These are phyloP conservation scores for Coemansia sp. DNA, from an alignment of 192 early-diverging fungal genomes.

Conservation along the genomic window DNA sequence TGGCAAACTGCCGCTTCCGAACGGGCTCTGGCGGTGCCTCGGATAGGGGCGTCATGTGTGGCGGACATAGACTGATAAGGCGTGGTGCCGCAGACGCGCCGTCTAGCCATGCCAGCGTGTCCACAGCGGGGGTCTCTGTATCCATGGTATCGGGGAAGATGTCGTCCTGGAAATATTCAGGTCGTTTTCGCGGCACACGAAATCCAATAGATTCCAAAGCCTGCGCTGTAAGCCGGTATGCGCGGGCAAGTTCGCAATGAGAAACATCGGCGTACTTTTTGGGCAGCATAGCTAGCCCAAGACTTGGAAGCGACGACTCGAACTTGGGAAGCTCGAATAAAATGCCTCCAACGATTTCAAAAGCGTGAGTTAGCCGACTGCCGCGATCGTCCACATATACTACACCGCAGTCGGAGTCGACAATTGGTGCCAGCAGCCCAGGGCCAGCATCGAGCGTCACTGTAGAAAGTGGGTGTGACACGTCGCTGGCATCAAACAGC, in stretches of 20 bases:
- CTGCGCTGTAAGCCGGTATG: conserved; percentile 66
- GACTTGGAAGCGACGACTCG: conserved; percentile 60
- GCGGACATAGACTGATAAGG: conserved; percentile 43
- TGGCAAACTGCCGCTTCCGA: conserved; percentile 6
- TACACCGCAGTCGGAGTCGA: conserved; percentile 67
- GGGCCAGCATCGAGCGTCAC: conserved; percentile 71
- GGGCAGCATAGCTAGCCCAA: conserved; percentile 70
- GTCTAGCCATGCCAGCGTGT: conserved; percentile 59
- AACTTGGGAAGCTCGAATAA: conserved; percentile 60
- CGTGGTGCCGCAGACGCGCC: conserved; percentile 16
- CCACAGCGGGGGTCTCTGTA: conserved; percentile 49
- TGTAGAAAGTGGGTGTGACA: conserved; percentile 43
- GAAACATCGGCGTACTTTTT: conserved; percentile 65
- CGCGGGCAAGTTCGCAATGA: conserved; percentile 67
- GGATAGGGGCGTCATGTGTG: conserved; percentile 52
- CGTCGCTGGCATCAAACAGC: conserved; percentile 50
- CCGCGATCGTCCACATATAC: conserved; percentile 75
- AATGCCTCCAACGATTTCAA: conserved; percentile 57
- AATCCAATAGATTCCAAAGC: conserved; percentile 71
- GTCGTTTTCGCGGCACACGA: conserved; percentile 72
- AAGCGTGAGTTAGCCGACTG: conserved; percentile 73
- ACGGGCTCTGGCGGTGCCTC: conserved; percentile 42
- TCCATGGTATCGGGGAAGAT: conserved; percentile 70
- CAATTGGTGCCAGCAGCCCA: conserved; percentile 66
- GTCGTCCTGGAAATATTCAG: conserved; percentile 91